These are phyloP conservation scores for Ascoidea rubescens DNA, from an alignment of 805 yeast genomes.

Conservation along the genomic window DNA sequence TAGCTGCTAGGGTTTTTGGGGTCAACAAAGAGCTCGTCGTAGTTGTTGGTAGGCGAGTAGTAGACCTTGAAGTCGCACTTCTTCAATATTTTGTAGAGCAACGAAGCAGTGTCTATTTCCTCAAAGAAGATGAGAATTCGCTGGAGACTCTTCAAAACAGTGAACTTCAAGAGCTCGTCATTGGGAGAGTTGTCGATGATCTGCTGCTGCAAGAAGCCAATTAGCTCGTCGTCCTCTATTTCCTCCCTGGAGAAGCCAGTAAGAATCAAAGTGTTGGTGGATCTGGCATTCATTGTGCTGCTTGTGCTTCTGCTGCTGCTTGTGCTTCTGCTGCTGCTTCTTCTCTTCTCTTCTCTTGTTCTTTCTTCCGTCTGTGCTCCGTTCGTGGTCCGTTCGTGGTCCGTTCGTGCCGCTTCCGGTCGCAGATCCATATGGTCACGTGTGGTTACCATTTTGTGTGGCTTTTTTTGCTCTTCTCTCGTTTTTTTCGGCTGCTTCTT, in stretches of 20 bases:
- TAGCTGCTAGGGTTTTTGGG: conserved; percentile 3
- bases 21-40: conserved; percentile 7
- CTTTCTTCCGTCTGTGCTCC: neutral
- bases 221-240: conserved; percentile 11
- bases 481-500: too few species aligned
- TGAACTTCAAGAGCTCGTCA: conserved; percentile 14
- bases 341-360: neutral
- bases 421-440: neutral
- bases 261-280: conserved; percentile 17
- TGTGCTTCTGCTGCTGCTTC: too few species aligned
- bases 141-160: conserved; percentile 15
- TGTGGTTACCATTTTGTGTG: neutral
- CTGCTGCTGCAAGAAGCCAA: conserved; percentile 14
- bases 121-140: conserved; percentile 16
- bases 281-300: neutral
- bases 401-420: neutral
- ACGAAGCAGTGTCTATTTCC: conserved; percentile 1
- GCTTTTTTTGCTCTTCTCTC: neutral
- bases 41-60: conserved; percentile 6
- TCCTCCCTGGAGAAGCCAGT: conserved; percentile 11
- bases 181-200: conserved; percentile 11
- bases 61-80: conserved; percentile 8
- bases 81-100: conserved; percentile 5
- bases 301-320: too few species aligned
- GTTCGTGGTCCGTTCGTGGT: neutral